phyloP scores from a whole-genome alignment of 78 protist genomes.

The Protostelium mycophagum region DNA sequence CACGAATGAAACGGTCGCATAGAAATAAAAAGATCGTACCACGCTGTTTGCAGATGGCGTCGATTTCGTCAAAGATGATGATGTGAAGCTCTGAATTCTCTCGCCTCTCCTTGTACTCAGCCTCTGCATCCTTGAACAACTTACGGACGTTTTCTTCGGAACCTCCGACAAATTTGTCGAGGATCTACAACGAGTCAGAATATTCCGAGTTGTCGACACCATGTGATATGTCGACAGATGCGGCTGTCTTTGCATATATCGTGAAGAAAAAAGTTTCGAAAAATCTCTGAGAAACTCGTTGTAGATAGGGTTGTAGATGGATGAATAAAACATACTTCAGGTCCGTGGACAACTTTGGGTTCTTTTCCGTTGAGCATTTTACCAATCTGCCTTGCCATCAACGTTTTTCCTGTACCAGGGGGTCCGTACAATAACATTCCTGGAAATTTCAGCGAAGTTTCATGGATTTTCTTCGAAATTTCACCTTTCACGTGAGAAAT shows the following conservation, averaged over 20 bases:
- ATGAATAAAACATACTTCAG: conserved; percentile 27
- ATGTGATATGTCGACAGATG: too few relatives aligned
- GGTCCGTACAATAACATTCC: conserved; percentile 96
- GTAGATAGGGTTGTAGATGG: background rate
- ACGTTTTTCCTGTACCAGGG: conserved; percentile 99
- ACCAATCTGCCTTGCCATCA: conserved; percentile 98
- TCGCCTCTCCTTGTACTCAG: conserved; percentile 78
- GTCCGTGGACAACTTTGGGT: conserved; percentile 90
- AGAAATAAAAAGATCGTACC: too few relatives aligned
- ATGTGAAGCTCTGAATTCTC: conserved; percentile 94
- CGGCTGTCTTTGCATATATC: too few relatives aligned
- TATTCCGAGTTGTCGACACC: too few relatives aligned
- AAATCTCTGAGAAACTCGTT: too few relatives aligned
- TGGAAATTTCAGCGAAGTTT: background rate
- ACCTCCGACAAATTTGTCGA: conserved; percentile 93
- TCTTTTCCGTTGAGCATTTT: conserved; percentile 95
- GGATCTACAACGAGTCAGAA: conserved; percentile 56
- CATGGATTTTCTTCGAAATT: background rate
- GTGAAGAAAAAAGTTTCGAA: conserved; percentile 11
- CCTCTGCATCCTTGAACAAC: conserved; percentile 84
- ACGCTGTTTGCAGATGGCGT: conserved; percentile 94
- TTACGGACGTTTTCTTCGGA: conserved; percentile 95
- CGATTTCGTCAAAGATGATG: conserved; percentile 98
- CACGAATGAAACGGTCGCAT: background rate
- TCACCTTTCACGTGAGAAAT: conserved; percentile 92